Base-by-base conservation (phyloP, 352 stramenopile species). In the Phytophthora colocasiae region DNA sequence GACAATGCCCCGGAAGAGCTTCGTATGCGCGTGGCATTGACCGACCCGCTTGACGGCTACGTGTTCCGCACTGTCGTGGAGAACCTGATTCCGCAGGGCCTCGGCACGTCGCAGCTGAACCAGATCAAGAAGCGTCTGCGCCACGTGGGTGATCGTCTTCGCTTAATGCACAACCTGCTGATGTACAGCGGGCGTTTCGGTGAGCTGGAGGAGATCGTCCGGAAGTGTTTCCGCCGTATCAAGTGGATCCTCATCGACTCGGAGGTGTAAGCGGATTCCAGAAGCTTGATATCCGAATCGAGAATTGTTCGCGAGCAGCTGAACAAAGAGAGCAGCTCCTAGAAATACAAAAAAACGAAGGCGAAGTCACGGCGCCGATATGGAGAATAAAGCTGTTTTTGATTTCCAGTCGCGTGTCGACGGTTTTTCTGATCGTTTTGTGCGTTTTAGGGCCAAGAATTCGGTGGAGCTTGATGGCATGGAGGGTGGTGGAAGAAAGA, bases 241-340 rank as follows among this genome's bases (percentile, higher is more conserved):
- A 96, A 95, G 73, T 97, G 90, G 88, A 97, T 97, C 73, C 77
- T 97, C 29, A 95, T 95, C 63, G 90, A 97, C 60, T 96, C 87
- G 31, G 87, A 96, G 66, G 85, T 93, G 32, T 95, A 92, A 91
- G 34, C 24, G 8, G 24, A 54, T 36, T 36, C 31, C 9, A 36
- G 9, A 8, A 2, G 31, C 31, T 36, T 10, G 31, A 36, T 36
- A 36, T 14, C 31, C 31, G 31, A 36, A 36, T 36, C 31, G 31
- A 36, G 8, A 36, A 14, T 36, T 39, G 55, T 27, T n/a, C n/a
- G 27, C n/a, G n/a, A 53, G 32, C 26, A 49, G 27, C 19, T 36
- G 39, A 60, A 43, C 19, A 26, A 51, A 65, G 51, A 31, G 38
- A 73, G 52, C 66, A 73, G 46, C 49, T 69, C 36, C 46, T 66